These are phyloP conservation scores for Halteria grandinella DNA, from an alignment of 73 alveolate species.

Conservation along the genomic window DNA sequence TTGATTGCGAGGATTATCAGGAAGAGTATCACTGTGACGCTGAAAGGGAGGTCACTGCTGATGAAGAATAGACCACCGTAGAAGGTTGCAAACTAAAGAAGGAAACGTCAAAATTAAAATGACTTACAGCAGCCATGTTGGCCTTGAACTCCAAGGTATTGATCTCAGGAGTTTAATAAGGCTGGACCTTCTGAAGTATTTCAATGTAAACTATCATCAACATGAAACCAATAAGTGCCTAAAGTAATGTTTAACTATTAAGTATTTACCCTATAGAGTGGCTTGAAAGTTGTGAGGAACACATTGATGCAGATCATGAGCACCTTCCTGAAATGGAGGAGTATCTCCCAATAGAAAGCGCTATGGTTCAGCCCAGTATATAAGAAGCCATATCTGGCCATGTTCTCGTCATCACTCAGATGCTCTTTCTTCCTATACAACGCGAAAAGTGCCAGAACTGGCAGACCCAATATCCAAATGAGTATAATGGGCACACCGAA, in stretches of 20 bases:
- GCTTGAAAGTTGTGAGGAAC: constrained; percentile 43
- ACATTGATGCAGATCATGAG: constrained; percentile 54
- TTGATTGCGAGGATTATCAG: background rate
- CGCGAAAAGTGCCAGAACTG: background rate
- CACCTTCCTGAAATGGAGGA: constrained; percentile 47
- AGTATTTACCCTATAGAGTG: constrained; percentile 36
- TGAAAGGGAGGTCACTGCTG: background rate
- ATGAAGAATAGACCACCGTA: constrained; percentile 67
- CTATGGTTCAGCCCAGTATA: constrained; percentile 42
- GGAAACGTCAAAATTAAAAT: background rate
- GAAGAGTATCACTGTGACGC: constrained; percentile 1
- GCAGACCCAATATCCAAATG: constrained; percentile 36
- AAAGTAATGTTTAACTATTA: background rate
- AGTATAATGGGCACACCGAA: constrained; percentile 20
- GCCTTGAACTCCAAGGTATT: constrained; percentile 59
- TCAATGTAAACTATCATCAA: constrained; percentile 29
- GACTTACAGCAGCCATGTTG: constrained; percentile 50
- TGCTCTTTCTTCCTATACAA: constrained; percentile 23
- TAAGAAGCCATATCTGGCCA: constrained; percentile 13
- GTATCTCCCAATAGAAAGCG: constrained; percentile 62
- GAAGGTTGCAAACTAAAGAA: constrained; percentile 46
- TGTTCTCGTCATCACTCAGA: constrained; percentile 1
- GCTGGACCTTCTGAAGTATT: constrained; percentile 54
- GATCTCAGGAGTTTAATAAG: constrained; percentile 37
- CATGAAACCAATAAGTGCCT: constrained; percentile 51